Percentiles rank a stretch among this genome's conserved stretches.
phyloP scores from a whole-genome alignment of 495 filamentous ascomycete genomes.

The Hyphodiscus hymeniophilus region DNA sequence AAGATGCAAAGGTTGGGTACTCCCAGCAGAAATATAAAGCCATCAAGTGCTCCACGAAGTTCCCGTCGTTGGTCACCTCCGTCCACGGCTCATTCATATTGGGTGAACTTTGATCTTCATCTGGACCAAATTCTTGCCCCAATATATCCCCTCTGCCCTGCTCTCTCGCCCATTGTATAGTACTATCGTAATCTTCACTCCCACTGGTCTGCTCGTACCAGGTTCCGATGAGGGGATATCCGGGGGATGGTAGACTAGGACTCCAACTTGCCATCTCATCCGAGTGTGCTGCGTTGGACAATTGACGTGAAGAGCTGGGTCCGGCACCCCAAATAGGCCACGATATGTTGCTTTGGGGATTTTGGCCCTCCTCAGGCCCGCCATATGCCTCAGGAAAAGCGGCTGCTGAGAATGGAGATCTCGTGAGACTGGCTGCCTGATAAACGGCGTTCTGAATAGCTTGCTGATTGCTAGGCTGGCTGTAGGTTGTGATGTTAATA shows the following conservation, averaged over 20 bases:
- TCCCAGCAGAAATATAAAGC: constrained; percentile 76
- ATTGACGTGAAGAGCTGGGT: neutral
- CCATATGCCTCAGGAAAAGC: constrained; percentile 2
- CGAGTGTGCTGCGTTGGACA: neutral
- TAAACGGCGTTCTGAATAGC: constrained; percentile 12
- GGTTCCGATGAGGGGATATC: constrained; percentile 7
- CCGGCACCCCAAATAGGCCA: constrained; percentile 7
- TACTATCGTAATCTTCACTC: neutral
- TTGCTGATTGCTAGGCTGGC: constrained; percentile 5
- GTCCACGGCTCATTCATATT: constrained; percentile 42
- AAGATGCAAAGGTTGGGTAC: constrained; percentile 63
- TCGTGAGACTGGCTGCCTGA: neutral
- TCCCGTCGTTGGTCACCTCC: constrained; percentile 45
- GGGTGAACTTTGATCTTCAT: neutral
- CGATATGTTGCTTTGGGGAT: neutral
- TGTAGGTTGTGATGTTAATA: constrained; percentile 7
- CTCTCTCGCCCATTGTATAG: neutral
- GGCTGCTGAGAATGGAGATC: constrained; percentile 1
- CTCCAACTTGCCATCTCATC: constrained; percentile 14
- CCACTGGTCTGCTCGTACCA: constrained; percentile 3
- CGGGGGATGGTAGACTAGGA: neutral
- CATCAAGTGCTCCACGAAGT: constrained; percentile 54
- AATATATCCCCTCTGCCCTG: constrained; percentile 13
- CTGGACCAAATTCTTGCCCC: constrained; percentile 5
- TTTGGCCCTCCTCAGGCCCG: neutral